These are phyloP conservation scores for Onygena corvina DNA, from an alignment of 2,329 filamentous ascomycete species.

Conservation along the genomic window DNA sequence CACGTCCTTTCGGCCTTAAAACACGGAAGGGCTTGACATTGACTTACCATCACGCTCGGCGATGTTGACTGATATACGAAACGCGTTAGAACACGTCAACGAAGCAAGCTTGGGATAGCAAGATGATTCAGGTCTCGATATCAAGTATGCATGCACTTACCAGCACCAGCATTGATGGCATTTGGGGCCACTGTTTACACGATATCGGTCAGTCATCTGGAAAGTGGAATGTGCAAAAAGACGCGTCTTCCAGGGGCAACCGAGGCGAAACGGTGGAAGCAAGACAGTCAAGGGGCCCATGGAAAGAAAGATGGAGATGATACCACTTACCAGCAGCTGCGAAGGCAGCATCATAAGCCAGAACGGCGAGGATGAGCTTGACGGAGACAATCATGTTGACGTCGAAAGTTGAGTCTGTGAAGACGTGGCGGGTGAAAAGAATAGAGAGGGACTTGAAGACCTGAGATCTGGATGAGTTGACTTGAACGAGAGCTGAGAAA, in stretches of 20 bases:
- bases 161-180: not conserved
- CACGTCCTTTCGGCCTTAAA: no score
- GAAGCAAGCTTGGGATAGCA: not conserved
- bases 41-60: slow-evolving; percentile 11
- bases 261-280: not conserved
- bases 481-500: slow-evolving; percentile 9
- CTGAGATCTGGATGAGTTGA: not conserved
- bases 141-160: not conserved
- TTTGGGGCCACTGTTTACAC: not conserved
- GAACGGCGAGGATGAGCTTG: slow-evolving; percentile 17
- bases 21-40: not conserved
- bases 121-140: not conserved
- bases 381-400: slow-evolving; percentile 14
- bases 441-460: not conserved
- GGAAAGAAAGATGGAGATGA: not conserved
- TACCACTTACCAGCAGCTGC: slow-evolving; percentile 17
- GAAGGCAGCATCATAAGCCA: slow-evolving; percentile 16
- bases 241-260: not conserved
- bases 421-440: not conserved
- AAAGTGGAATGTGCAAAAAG: not conserved
- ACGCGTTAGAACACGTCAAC: not conserved
- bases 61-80: not conserved
- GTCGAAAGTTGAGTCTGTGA: not conserved
- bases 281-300: not conserved
- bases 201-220: not conserved